Percentiles rank a stretch among this genome's conserved stretches.
Conservation (phyloP, 345 rosid genomes). For the Lepidium didymum region DNA sequence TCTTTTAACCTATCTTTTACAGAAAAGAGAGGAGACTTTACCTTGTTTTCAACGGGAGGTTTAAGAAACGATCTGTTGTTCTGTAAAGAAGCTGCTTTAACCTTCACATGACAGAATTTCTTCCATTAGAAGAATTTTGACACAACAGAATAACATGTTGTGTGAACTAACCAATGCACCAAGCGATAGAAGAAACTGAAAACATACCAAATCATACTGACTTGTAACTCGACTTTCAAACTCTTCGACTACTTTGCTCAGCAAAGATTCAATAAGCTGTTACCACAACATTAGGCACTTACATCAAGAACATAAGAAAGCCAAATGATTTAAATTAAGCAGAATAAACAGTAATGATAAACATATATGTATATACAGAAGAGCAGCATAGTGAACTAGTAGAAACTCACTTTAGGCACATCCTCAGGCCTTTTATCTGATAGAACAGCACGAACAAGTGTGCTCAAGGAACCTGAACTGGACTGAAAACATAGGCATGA, state of each 20-base stretch:
- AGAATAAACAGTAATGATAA: slow-evolving; percentile 1
- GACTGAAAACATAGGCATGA: slow-evolving; percentile 31
- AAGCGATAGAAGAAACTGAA: slow-evolving; percentile 3
- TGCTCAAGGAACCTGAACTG: slow-evolving; percentile 49
- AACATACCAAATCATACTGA: slow-evolving; percentile 58
- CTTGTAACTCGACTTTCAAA: slow-evolving; percentile 74
- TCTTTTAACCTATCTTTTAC: background rate
- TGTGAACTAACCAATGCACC: background rate
- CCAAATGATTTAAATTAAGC: background rate
- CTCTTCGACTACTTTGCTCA: slow-evolving; percentile 76
- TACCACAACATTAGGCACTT: slow-evolving; percentile 20
- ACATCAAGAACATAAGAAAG: slow-evolving; percentile 4
- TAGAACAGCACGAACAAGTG: slow-evolving; percentile 71
- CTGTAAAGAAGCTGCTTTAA: slow-evolving; percentile 34
- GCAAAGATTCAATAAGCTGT: slow-evolving; percentile 89
- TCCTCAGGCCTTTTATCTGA: slow-evolving; percentile 81
- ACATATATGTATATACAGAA: background rate
- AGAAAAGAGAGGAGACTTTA: slow-evolving; percentile 21
- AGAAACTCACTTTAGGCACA: slow-evolving; percentile 55
- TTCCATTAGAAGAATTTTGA: slow-evolving; percentile 1
- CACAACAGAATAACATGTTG: background rate
- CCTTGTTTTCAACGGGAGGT: slow-evolving; percentile 51
- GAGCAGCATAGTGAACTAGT: background rate
- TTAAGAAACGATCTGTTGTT: slow-evolving; percentile 40
- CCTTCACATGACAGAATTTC: slow-evolving; percentile 33